Evolutionary conservation across 2,329 filamentous ascomycete genomes (phyloP), one percentile per base, ranked within the genome.

Genomic region (Niveomyces coronatus): DNA sequence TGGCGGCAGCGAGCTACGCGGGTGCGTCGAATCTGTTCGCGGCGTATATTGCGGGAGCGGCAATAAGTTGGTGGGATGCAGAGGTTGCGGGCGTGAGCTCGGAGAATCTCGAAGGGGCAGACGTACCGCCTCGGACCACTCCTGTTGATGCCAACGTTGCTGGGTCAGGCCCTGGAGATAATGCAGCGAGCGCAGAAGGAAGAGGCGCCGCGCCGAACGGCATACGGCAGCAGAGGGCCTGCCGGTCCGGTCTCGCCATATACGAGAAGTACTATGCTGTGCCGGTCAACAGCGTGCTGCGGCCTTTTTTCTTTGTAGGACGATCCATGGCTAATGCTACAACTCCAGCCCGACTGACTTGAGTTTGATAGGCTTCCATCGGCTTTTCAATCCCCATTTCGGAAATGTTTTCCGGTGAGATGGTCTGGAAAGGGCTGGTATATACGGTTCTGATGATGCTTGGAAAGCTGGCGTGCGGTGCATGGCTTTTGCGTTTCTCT

Each of bases 351-450:
- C n/a, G n/a, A 18, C 44, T 49, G 6, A 49, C 24, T 16, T 2
- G 1, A 0, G 8, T 4, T 7, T 8, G 16, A 10, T 14, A 68
- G 65, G 65, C 71, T 1, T 75, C 71, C 0, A 81, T 89, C 24
- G 84, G 84, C 0, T 88, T 89, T 52, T 79, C 83, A 0, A 82
- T 91, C 2, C 84, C 84, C 0, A 79, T 89, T 20, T 74, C 70
- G 0, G 60, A 73, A 5, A 76, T 91, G 66, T 89, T 87, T 48
- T 53, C 55, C 0, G 72, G 72, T 0, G 50, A 60, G 0, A 66
- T 83, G 0, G 58, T 87, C 2, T 91, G 82, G 84, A 73, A 76
- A 9, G 84, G 84, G 1, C 44, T 87, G 0, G 67, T 87, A 1
- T 91, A 88, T 49, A 67, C 79, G 0, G 45, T 79, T 0, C 58